Conservation (phyloP, 2,329 filamentous ascomycete species). For the Apiospora saccharicola region DNA sequence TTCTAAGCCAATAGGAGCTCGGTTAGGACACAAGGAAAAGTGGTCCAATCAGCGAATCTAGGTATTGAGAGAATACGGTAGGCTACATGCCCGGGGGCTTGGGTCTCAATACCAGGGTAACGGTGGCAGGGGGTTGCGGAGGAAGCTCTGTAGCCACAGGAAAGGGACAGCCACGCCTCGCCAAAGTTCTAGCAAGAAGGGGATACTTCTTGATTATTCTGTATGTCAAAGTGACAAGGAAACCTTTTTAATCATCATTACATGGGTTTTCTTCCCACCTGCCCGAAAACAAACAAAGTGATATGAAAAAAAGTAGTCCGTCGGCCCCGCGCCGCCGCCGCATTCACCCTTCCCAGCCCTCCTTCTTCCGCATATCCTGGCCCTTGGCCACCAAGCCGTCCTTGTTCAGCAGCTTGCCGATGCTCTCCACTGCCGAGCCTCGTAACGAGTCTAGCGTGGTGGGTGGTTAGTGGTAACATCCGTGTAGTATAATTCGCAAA, state of each 20-base stretch:
- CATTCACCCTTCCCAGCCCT: slow-evolving; percentile 16
- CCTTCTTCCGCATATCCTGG: not conserved
- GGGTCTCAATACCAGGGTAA: not conserved
- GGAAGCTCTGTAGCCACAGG: too few species aligned
- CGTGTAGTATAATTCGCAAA: not conserved
- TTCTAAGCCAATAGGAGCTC: too few species aligned
- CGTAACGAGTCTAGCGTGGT: not conserved
- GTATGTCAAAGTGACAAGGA: not conserved
- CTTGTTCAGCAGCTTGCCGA: slow-evolving; percentile 8
- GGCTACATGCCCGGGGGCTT: not conserved
- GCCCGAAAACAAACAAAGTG: not conserved
- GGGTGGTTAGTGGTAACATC: not conserved
- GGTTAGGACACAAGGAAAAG: too few species aligned
- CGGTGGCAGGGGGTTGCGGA: not conserved
- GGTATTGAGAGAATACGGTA: too few species aligned
- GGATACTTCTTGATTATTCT: not conserved
- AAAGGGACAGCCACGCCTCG: not conserved
- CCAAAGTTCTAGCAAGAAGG: not conserved
- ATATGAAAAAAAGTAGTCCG: not conserved
- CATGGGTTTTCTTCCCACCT: not conserved
- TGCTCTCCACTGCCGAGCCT: slow-evolving; percentile 3
- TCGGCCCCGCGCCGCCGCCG: not conserved
- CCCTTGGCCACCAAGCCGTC: slow-evolving; percentile 11
- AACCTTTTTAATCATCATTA: not conserved
- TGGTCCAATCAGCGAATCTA: too few species aligned